A percentile compares a stretch with the other conserved stretches of the same genome.
phyloP scores from a whole-genome alignment of 2,329 filamentous ascomycete genomes.

The Aaosphaeria pasadenensis region DNA sequence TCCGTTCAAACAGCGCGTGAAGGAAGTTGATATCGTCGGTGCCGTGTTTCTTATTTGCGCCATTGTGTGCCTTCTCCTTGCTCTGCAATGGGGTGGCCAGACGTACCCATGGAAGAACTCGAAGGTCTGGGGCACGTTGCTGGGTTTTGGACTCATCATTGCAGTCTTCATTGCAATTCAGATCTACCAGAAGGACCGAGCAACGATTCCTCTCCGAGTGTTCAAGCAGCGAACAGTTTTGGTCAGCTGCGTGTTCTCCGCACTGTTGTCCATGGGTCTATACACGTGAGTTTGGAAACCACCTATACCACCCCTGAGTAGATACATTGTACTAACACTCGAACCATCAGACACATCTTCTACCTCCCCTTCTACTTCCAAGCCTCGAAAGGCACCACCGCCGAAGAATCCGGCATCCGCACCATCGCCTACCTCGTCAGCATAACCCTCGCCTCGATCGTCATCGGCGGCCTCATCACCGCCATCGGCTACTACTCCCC shows the following conservation, averaged over 20 bases:
- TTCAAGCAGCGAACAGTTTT: conserved; percentile 37
- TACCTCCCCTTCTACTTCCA: conserved; percentile 45
- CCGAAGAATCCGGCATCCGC: conserved; percentile 36
- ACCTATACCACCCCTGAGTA: background rate
- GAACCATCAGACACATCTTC: conserved; percentile 24
- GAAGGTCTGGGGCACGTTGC: conserved; percentile 49
- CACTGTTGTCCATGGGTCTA: conserved; percentile 36
- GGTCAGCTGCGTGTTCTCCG: conserved; percentile 31
- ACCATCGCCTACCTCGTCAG: conserved; percentile 32
- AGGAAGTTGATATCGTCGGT: conserved; percentile 37
- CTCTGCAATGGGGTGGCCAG: conserved; percentile 39
- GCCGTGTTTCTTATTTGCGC: conserved; percentile 30
- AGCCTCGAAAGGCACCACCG: conserved; percentile 39
- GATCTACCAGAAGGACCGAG: conserved; percentile 23
- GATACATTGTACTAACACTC: background rate
- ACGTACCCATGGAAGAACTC: conserved; percentile 49
- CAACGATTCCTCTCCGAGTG: conserved; percentile 27
- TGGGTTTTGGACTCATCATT: conserved; percentile 47
- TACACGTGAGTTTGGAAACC: conserved; percentile 25
- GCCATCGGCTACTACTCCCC: conserved; percentile 32
- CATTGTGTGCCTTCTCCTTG: conserved; percentile 31
- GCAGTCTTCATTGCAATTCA: conserved; percentile 42
- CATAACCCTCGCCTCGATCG: conserved; percentile 22
- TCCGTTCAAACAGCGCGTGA: conserved; percentile 29
- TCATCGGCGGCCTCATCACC: conserved; percentile 26